Evolutionary conservation across 352 stramenopile species (phyloP).

Genomic region (Elongisporangium undulatum): DNA sequence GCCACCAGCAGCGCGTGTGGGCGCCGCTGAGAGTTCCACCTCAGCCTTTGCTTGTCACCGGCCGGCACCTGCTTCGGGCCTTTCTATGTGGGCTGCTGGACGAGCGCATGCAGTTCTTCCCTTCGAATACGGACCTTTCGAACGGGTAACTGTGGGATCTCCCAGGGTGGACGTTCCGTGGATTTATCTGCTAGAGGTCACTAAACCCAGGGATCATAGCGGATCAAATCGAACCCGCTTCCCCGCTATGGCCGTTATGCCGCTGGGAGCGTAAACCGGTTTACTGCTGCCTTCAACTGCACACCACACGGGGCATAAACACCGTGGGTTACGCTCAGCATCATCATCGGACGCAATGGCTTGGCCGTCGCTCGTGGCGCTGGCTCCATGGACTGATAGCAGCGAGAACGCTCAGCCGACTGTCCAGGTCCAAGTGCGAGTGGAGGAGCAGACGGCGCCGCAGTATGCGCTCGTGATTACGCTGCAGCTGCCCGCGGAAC

Average conservation of each 20-base stretch:
- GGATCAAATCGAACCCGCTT: not conserved
- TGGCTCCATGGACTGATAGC: constrained; percentile 20
- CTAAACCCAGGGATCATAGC: not conserved
- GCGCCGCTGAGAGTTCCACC: not conserved
- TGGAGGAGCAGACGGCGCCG: constrained; percentile 30
- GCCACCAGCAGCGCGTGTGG: not conserved
- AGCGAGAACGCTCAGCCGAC: constrained; percentile 14
- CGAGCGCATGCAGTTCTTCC: not conserved
- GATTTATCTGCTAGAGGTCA: not conserved
- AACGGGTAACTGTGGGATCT: not conserved
- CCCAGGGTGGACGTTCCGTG: not conserved
- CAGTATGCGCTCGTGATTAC: constrained; percentile 43
- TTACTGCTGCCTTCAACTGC: not conserved
- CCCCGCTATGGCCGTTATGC: not conserved
- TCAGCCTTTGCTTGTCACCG: not conserved
- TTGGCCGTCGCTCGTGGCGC: constrained; percentile 3
- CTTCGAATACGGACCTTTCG: not conserved
- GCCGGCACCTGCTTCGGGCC: not conserved
- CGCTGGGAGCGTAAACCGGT: not conserved
- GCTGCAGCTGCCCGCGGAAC: constrained; percentile 6
- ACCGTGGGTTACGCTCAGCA: not conserved
- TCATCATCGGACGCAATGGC: too few species aligned
- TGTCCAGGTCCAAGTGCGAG: constrained; percentile 13
- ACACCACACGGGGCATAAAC: not conserved
- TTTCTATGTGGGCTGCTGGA: not conserved